Evolutionary conservation across 192 early-diverging fungal species (phyloP).

Genomic region (Funneliformis geosporum): DNA sequence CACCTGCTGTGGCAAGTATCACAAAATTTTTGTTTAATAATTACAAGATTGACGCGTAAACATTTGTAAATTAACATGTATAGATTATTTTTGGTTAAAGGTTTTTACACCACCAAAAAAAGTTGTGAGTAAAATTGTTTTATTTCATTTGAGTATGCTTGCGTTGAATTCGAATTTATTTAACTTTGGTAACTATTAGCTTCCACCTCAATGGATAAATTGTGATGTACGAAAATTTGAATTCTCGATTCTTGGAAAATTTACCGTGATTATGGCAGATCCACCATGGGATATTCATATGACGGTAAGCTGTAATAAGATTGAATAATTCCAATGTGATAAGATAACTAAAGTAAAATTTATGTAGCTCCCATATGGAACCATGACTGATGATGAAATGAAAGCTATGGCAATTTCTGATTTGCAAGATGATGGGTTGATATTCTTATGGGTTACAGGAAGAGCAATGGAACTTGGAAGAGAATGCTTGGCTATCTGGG

Average conservation of each 20-base stretch:
- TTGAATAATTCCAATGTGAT: background rate
- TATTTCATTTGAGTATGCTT: background rate
- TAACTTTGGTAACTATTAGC: constrained; percentile 28
- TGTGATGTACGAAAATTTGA: constrained; percentile 63
- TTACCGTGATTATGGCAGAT: constrained; percentile 64
- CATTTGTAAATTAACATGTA: constrained; percentile 22
- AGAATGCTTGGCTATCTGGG: constrained; percentile 53
- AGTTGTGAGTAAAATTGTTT: constrained; percentile 19
- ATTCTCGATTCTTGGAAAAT: constrained; percentile 56
- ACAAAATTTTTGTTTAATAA: background rate
- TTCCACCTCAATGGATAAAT: constrained; percentile 63
- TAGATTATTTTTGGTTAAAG: constrained; percentile 4
- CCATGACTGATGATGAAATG: constrained; percentile 70
- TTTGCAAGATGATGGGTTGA: constrained; percentile 57
- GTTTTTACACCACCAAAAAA: constrained; percentile 19
- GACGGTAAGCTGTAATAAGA: constrained; percentile 34
- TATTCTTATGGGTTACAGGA: constrained; percentile 68
- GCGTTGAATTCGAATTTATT: background rate
- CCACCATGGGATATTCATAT: constrained; percentile 73
- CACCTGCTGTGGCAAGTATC: constrained; percentile 19
- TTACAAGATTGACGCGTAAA: background rate
- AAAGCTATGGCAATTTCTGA: constrained; percentile 47
- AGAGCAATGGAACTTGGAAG: constrained; percentile 65
- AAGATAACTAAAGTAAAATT: background rate
- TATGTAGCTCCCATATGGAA: constrained; percentile 60